Evolutionary conservation across 257 asterid genomes (phyloP), one percentile per base, ranked within the genome.

Genomic region (Jaltomata sinuosa): DNA sequence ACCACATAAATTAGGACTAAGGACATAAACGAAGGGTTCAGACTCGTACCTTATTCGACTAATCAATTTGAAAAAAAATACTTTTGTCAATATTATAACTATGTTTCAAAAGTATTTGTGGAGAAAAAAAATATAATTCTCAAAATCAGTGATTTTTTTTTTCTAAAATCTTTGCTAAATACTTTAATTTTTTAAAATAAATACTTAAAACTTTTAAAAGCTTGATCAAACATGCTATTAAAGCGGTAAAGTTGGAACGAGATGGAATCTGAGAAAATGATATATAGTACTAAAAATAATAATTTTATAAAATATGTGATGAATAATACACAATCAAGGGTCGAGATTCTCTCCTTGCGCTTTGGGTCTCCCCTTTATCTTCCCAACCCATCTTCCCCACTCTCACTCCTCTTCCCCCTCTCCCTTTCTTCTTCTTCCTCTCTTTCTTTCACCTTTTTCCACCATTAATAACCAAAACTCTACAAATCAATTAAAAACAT

Each of bases 291-390:
- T 36, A 36, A 34, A 34, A 9, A 68, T n/a, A 31, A 16, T 4
- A 31, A 38, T 38, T 4, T n/a, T 18, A 68, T 8, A n/a, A 22
- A 76, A 15, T 47, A 8, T 54, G 14, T n/a, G 79, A 76, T 76
- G 81, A 76, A 76, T 76, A 27, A 45, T 74, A 45, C 19, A 59
- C 38, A 57, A 59, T 81, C 84, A 57, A 81, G 55, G 84, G 84
- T 59, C 27, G 57, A 59, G 84, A 81, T 81, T 81, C 84, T 40
- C 59, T 59, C 76, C 71, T 31, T 25, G 55, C 57, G 18, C 76
- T 42, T 81, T 34, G 50, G 55, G 18, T 64, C 53, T 59, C 69
- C 19, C 76, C 55, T 45, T 25, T 40, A 11, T 11, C 11, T 72
- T 50, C 32, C 57, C 45, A 54, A 29, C 25, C 8, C 50, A 11